phyloP scores from a whole-genome alignment of 257 asterid species.

The Solanum chiquidenum region DNA sequence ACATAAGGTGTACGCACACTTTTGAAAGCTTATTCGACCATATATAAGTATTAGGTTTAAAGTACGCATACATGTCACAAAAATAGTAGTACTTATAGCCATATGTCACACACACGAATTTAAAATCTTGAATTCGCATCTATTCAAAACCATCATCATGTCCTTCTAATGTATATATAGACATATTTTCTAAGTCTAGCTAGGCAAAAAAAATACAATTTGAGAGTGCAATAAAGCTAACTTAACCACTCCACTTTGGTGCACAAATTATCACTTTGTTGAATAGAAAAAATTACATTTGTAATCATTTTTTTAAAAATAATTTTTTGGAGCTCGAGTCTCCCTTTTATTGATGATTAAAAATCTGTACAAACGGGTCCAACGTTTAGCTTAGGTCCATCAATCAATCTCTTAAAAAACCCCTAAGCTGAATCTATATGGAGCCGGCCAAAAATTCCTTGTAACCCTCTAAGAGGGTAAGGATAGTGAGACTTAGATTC shows the following conservation, averaged over 20 bases:
- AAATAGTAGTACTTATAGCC: not conserved
- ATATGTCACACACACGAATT: not conserved
- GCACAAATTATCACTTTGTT: not conserved
- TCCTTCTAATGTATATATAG: not conserved
- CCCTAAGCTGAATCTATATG: no score
- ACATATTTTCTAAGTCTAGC: not conserved
- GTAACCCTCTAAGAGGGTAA: no score
- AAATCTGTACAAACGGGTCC: no score
- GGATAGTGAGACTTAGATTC: no score
- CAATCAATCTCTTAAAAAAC: no score
- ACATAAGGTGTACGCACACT: not conserved
- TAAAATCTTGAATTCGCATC: not conserved
- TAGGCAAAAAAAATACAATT: not conserved
- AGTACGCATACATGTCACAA: not conserved
- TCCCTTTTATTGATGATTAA: no score
- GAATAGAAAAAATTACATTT: not conserved
- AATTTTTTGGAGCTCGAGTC: no score
- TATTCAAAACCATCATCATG: not conserved
- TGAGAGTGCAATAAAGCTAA: not conserved
- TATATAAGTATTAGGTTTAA: not conserved
- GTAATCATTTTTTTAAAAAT: not conserved
- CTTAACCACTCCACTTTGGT: not conserved
- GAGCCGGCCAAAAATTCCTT: no score
- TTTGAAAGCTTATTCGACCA: not conserved
- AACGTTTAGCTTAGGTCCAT: no score